phyloP scores from a whole-genome alignment of 345 rosid genomes.

The Heritiera littoralis region DNA sequence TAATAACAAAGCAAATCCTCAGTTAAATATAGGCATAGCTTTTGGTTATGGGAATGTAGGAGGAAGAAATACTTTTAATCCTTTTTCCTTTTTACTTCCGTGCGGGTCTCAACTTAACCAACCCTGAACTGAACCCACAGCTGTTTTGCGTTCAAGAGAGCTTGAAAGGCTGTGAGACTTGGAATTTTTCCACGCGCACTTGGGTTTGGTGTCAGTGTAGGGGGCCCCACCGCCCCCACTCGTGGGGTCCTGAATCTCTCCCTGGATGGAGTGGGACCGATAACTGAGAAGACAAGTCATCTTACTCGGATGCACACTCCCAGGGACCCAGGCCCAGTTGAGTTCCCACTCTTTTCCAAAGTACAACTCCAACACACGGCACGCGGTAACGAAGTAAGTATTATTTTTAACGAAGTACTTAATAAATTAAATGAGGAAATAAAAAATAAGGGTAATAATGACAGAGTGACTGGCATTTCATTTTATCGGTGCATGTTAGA shows the following conservation, averaged over 20 bases:
- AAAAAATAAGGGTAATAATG: too few species aligned
- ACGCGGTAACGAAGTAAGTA: neutral
- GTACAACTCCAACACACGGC: neutral
- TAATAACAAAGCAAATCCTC: too few species aligned
- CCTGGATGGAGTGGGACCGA: neutral
- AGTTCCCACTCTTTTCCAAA: too few species aligned
- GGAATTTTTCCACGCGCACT: neutral
- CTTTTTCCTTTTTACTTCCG: too few species aligned
- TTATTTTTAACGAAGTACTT: too few species aligned
- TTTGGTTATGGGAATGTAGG: too few species aligned
- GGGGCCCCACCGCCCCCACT: neutral
- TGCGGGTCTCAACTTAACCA: neutral
- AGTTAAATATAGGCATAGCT: too few species aligned
- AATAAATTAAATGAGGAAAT: too few species aligned
- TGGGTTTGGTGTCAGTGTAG: neutral
- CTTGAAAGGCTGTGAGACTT: neutral
- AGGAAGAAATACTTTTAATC: too few species aligned
- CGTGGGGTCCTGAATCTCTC: conserved; percentile 2
- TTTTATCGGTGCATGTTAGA: neutral
- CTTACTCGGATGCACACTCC: neutral
- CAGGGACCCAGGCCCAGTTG: too few species aligned
- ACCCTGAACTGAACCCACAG: neutral
- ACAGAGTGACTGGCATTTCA: too few species aligned
- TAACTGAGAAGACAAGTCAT: conserved; percentile 12
- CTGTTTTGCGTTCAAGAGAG: neutral